A percentile compares a stretch with the other conserved stretches of the same genome.
Evolutionary conservation across 2,329 filamentous ascomycete species (phyloP).

Genomic region (Lachnellula cervina): DNA sequence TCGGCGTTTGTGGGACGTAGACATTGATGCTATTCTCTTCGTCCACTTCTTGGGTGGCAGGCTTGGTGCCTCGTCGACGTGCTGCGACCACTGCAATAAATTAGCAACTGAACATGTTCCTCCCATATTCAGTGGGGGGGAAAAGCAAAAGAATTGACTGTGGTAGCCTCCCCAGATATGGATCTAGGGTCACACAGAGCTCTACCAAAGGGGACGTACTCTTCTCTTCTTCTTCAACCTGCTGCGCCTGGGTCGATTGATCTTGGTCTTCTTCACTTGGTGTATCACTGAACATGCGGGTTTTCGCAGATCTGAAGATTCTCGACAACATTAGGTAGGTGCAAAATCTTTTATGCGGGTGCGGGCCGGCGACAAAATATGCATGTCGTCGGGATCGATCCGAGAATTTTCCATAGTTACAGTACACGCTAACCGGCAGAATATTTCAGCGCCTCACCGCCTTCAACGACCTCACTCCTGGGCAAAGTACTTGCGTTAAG

Average conservation of each 20-base stretch:
- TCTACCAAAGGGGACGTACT: not conserved
- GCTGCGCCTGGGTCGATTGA: not conserved
- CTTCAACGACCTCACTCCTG: not conserved
- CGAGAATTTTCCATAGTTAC: not conserved
- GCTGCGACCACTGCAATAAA: constrained; percentile 19
- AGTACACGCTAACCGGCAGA: not conserved
- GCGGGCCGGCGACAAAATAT: not conserved
- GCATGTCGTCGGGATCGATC: not conserved
- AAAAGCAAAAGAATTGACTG: not conserved
- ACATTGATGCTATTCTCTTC: constrained; percentile 14
- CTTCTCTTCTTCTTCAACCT: constrained; percentile 1
- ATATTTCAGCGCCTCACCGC: not conserved
- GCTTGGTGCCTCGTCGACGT: constrained; percentile 7
- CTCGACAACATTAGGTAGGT: constrained; percentile 23
- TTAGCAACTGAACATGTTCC: not conserved
- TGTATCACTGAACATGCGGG: constrained; percentile 11
- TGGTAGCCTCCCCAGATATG: not conserved
- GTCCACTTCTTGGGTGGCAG: constrained; percentile 3
- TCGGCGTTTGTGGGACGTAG: constrained; percentile 5
- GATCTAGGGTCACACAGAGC: not conserved
- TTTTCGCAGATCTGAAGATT: constrained; percentile 24
- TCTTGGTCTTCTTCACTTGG: constrained; percentile 1
- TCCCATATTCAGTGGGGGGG: not conserved
- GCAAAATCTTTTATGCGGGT: not conserved
- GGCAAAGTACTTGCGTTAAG: not conserved